phyloP scores from a whole-genome alignment of 2,329 filamentous ascomycete genomes.

The Verticillium zaregamsianum region DNA sequence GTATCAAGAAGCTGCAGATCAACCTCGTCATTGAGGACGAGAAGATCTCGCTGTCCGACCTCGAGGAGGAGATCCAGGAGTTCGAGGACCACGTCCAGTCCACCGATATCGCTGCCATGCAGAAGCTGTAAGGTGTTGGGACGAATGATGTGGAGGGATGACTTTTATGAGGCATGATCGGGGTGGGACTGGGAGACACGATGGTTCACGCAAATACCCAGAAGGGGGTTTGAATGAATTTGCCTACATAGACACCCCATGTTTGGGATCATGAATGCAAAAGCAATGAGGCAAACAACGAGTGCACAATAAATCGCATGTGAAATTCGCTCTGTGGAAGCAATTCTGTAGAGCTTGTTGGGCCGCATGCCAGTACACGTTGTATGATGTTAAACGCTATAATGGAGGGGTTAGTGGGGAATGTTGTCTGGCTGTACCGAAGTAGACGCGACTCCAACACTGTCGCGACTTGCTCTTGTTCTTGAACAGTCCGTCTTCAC shows the following conservation, averaged over 20 bases:
- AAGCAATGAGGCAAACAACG: neutral
- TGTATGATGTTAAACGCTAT: neutral
- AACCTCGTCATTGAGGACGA: slow-evolving; percentile 97
- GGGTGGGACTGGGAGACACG: slow-evolving; percentile 3
- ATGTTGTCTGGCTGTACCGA: neutral
- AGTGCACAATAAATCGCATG: neutral
- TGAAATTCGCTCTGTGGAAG: neutral
- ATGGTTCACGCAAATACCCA: slow-evolving; percentile 3
- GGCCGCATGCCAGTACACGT: neutral
- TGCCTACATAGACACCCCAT: slow-evolving; percentile 6
- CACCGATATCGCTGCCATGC: slow-evolving; percentile 58
- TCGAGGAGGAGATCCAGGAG: slow-evolving; percentile 77
- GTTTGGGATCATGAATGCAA: slow-evolving; percentile 1
- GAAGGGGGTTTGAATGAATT: slow-evolving; percentile 3
- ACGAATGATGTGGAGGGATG: slow-evolving; percentile 13
- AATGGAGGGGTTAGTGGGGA: slow-evolving; percentile 1
- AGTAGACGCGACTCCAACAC: slow-evolving; percentile 4
- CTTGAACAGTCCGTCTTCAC: neutral
- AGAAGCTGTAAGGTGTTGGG: slow-evolving; percentile 15
- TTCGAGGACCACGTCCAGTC: slow-evolving; percentile 97
- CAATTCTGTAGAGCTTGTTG: neutral
- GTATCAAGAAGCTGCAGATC: slow-evolving; percentile 99
- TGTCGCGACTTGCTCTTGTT: neutral
- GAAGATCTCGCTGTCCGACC: slow-evolving; percentile 82
- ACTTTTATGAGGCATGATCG: slow-evolving; percentile 27